Evolutionary conservation across 345 rosid genomes (phyloP), one percentile per base, ranked within the genome.

Genomic region (Lumnitzera racemosa): DNA sequence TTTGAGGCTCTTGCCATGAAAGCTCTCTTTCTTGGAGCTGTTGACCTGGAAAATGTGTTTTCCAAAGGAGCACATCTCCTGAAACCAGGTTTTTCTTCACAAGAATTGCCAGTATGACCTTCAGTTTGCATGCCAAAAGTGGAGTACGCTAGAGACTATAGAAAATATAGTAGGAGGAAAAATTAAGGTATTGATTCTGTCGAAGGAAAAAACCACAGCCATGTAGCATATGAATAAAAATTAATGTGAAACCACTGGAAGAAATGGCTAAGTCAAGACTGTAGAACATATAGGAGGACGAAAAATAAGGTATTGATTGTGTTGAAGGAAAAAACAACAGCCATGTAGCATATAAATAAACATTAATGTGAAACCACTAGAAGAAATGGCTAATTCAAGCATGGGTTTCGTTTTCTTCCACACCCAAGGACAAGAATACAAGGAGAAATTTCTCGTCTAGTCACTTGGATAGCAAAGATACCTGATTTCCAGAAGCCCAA

Each of bases 131-230:
- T 17, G 46, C 48, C 56, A 43, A 61, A 62, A 5, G 46, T 46
- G 12, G 64, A 52, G 52, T 48, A 63, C 62, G 50, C 59, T 25
- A 13, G 14, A 2, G 51, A 20, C 78, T 74, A 69, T 23, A 36
- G 10, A 36, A 36, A 6, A 36, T 36, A 36, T 36, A 36, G 9
- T 2, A 36, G 9, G 10, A 36, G 43, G 43, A 36, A 36, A 36
- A 36, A 36, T 36, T 36, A 36, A 36, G 43, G 43, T 36, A 2
- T 3, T 36, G 43, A 36, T 36, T 9, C 1, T 4, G 43, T 4
- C 43, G 7, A 36, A 36, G 43, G 43, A 36, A 36, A 36, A 36
- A 36, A 36, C 43, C 3, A 36, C 43, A 9, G 43, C 43, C 43
- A 36, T 36, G 43, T 27, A 27, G 31, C 43, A 36, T 4, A 7